Evolutionary conservation across 768 basidiomycete species (phyloP), one percentile per base, ranked within the genome.

Genomic region (Grammothele lineata): DNA sequence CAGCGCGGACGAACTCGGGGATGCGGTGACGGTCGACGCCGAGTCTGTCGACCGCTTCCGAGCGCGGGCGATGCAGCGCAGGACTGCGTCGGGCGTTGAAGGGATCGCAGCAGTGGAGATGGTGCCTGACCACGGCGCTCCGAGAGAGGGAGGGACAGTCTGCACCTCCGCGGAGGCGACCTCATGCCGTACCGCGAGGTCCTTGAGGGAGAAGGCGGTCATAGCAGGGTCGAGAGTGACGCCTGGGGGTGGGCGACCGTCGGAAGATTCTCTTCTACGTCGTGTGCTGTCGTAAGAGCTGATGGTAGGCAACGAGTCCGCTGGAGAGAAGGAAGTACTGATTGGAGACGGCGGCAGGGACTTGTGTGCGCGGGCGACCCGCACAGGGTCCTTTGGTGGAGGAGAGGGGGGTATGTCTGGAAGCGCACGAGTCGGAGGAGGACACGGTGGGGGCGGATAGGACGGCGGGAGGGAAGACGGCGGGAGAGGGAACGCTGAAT

Each of bases 281-380:
- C 39, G 19, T 4, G 12, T 17, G 14, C 14, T 40, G 10, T 17
- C 25, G 15, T 17, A 15, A 7, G 39, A 40, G 14, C 39, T 23
- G 17, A 38, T 10, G 0, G 36, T 12, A 18, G 34, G 40, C 27
- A 30, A 14, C 27, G 27, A 30, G 7, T 7, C 27, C 27, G 27
- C 8, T 14, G 27, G 27, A 7, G 27, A 30, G 27, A 7, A 7
- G 14, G 7, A 14, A 14, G 14, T 14, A 14, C 27, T 30, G 27
- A 7, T 7, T 1, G 51, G 51, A 1, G 51, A 52, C 7, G 51
- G 45, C 18, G 51, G 51, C 3, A 52, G 42, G 3, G 51, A 52
- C 23, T 44, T 37, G 26, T 52, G 51, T 6, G 42, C 32, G 7
- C 51, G 45, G 1, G 32, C 32, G 9, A 43, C 32, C 1, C 24